Conservation (phyloP, 2,329 filamentous ascomycete genomes). For the Microsporum ferrugineum region DNA sequence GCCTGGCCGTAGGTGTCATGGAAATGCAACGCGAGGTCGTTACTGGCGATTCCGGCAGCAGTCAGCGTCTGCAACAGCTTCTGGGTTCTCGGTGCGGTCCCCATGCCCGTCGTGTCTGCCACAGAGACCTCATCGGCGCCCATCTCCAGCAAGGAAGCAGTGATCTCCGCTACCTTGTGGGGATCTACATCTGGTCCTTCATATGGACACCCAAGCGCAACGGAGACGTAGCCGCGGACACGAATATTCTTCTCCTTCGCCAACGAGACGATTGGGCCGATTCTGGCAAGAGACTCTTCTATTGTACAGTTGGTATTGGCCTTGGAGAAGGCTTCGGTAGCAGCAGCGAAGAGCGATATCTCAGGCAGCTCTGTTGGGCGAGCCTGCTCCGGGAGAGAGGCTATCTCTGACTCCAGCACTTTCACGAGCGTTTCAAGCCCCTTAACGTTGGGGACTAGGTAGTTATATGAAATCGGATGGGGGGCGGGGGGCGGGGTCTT, state of each 20-base stretch:
- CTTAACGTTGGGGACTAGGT: constrained; percentile 52
- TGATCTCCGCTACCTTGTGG: constrained; percentile 50
- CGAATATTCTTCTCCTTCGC: constrained; percentile 46
- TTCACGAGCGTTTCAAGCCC: constrained; percentile 50
- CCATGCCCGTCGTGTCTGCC: constrained; percentile 57
- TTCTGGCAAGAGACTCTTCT: constrained; percentile 48
- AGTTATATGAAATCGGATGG: constrained; percentile 51
- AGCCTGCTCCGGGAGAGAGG: constrained; percentile 20
- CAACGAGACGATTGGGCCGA: constrained; percentile 46
- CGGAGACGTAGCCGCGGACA: constrained; percentile 54
- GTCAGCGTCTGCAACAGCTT: constrained; percentile 48
- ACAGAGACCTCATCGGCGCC: constrained; percentile 55
- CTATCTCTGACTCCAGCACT: constrained; percentile 36
- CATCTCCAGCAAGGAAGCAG: constrained; percentile 51
- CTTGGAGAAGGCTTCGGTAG: constrained; percentile 53
- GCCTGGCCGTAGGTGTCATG: constrained; percentile 58
- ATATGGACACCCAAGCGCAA: constrained; percentile 54
- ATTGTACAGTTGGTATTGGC: constrained; percentile 57
- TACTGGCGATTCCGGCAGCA: constrained; percentile 48
- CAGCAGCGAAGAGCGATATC: constrained; percentile 53
- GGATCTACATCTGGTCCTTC: constrained; percentile 52
- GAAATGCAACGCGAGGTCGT: constrained; percentile 53
- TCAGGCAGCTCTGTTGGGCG: constrained; percentile 36
- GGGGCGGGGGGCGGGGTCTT: constrained; percentile 39
- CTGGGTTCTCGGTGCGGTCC: constrained; percentile 49